These are phyloP conservation scores for Aspergillus intermedius DNA, from an alignment of 2,329 filamentous ascomycete genomes.

Conservation along the genomic window DNA sequence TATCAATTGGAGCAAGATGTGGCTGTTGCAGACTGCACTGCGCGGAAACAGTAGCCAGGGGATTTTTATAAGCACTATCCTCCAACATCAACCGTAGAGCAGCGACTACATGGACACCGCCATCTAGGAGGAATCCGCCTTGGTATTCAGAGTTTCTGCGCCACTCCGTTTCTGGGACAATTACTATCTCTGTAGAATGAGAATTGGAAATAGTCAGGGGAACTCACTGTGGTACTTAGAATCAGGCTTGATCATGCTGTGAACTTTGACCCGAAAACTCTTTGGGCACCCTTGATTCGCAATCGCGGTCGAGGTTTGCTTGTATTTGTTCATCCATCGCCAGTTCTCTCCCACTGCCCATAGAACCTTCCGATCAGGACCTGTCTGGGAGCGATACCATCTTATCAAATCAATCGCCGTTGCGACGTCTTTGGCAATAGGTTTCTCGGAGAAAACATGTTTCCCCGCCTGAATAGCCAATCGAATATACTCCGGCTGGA, in stretches of 20 bases:
- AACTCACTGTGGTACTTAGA: slow-evolving; percentile 48
- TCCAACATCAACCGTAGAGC: slow-evolving; percentile 44
- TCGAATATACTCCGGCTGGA: slow-evolving; percentile 47
- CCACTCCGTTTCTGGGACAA: slow-evolving; percentile 44
- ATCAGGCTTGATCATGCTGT: slow-evolving; percentile 40
- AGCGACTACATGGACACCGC: slow-evolving; percentile 52
- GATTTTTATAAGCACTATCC: slow-evolving; percentile 29
- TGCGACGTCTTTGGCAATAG: slow-evolving; percentile 49
- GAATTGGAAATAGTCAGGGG: not conserved
- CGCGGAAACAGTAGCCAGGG: slow-evolving; percentile 41
- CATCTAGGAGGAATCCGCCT: slow-evolving; percentile 55
- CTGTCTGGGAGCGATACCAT: slow-evolving; percentile 44
- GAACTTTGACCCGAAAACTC: slow-evolving; percentile 45
- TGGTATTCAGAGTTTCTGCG: slow-evolving; percentile 52
- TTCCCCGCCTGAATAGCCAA: slow-evolving; percentile 47
- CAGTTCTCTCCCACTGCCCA: slow-evolving; percentile 54
- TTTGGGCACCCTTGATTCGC: slow-evolving; percentile 43
- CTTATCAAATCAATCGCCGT: slow-evolving; percentile 46
- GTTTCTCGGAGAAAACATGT: slow-evolving; percentile 53
- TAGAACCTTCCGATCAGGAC: slow-evolving; percentile 28
- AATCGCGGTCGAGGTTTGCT: slow-evolving; percentile 41
- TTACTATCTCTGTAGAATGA: slow-evolving; percentile 3
- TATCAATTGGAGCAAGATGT: slow-evolving; percentile 52
- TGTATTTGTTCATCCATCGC: slow-evolving; percentile 46
- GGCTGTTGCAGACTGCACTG: slow-evolving; percentile 45